These are phyloP conservation scores for Cucurbita ficifolia DNA, from an alignment of 306 rosid genomes.

Conservation along the genomic window DNA sequence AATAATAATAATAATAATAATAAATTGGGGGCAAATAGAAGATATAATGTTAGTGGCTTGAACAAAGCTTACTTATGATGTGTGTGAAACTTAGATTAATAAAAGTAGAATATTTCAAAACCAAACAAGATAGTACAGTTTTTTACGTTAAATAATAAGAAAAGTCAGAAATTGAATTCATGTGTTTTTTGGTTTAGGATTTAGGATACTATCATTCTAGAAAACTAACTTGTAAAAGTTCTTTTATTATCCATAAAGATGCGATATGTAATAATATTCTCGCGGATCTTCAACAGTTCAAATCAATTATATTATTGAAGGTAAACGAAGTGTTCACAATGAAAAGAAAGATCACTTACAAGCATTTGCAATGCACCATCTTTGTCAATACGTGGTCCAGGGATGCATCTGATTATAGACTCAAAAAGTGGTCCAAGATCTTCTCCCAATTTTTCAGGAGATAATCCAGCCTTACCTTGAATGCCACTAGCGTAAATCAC, in stretches of 20 bases:
- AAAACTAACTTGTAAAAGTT: neutral
- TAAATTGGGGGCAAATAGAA: neutral
- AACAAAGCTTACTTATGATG: neutral
- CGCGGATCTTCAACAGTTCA: neutral
- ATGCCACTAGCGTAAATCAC: constrained; percentile 96
- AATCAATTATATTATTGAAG: neutral
- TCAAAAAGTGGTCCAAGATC: constrained; percentile 98
- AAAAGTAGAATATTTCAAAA: neutral
- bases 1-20: no score
- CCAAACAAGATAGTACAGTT: neutral
- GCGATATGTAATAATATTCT: neutral
- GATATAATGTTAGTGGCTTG: neutral
- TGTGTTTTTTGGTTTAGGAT: neutral
- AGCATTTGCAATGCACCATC: constrained; percentile 97
- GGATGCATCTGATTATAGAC: constrained; percentile 89
- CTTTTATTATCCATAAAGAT: neutral
- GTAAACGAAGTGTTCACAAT: neutral
- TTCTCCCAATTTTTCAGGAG: constrained; percentile 74
- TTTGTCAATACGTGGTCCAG: constrained; percentile 86
- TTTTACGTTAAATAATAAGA: neutral
- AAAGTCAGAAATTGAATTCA: neutral
- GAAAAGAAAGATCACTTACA: constrained; percentile 36
- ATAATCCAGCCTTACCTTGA: constrained; percentile 85
- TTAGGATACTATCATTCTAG: neutral
- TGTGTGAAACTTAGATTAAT: neutral